Percentiles rank a stretch among this genome's conserved stretches.
Evolutionary conservation across 139 green algal genomes (phyloP).

Genomic region (Auxenochlorella pyrenoidosa): DNA sequence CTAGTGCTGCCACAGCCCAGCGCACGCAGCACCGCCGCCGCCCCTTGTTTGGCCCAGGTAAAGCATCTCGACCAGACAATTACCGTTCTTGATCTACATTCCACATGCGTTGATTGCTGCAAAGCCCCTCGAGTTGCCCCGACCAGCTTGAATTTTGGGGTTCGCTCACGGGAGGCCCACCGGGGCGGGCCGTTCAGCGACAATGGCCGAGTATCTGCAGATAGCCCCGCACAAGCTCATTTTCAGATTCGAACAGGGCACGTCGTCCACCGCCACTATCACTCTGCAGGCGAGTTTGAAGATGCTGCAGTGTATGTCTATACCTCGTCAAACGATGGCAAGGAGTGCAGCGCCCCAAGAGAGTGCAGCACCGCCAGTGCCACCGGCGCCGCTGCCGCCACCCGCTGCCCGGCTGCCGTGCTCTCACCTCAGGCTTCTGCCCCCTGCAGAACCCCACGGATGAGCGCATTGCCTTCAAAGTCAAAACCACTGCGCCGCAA

Average conservation of each 20-base stretch:
- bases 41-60: too few species aligned
- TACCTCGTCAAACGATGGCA: too few species aligned
- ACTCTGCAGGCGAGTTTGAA: neutral
- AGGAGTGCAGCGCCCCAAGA: neutral
- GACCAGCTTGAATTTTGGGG: too few species aligned
- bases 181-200: too few species aligned
- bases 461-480: conserved; percentile 72
- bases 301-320: too few species aligned
- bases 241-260: conserved; percentile 67
- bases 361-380: neutral
- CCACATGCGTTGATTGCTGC: too few species aligned
- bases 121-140: neutral
- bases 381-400: neutral
- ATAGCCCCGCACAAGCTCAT: conserved; percentile 61
- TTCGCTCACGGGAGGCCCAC: too few species aligned
- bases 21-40: too few species aligned
- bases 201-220: conserved; percentile 36
- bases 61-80: too few species aligned
- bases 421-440: neutral
- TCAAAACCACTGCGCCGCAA: conserved; percentile 80
- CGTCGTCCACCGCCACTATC: neutral
- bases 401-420: neutral
- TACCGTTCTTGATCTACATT: too few species aligned
- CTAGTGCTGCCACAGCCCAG: too few species aligned
- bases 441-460: conserved; percentile 56